Conservation (phyloP, 2,329 filamentous ascomycete genomes). For the Penicillium digitatum region DNA sequence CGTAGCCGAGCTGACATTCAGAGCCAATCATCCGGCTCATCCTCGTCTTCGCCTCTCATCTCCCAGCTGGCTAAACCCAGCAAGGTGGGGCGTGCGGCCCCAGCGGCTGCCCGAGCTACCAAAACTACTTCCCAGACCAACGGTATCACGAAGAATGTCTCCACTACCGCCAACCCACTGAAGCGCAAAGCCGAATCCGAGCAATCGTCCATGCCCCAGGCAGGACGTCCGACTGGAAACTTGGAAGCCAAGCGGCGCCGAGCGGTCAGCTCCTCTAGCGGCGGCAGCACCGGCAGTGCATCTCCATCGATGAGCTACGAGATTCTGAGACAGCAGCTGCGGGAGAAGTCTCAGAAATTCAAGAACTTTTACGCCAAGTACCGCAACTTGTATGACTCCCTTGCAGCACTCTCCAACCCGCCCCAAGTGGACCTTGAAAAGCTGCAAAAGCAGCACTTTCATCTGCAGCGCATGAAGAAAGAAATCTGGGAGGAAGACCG, state of each 20-base stretch:
- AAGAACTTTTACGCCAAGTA: constrained; percentile 58
- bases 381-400: constrained; percentile 50
- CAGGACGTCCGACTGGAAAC: constrained; percentile 32
- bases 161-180: constrained; percentile 30
- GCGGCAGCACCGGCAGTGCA: constrained; percentile 40
- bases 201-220: constrained; percentile 19
- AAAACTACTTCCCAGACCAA: constrained; percentile 21
- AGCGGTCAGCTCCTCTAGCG: constrained; percentile 38
- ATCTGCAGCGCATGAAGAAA: constrained; percentile 55
- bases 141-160: constrained; percentile 23
- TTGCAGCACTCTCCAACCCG: constrained; percentile 40
- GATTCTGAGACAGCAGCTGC: constrained; percentile 37
- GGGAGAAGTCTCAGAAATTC: constrained; percentile 47
- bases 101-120: constrained; percentile 19
- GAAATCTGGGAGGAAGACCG: constrained; percentile 51
- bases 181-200: constrained; percentile 43
- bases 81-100: constrained; percentile 20
- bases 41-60: constrained; percentile 45
- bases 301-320: constrained; percentile 39
- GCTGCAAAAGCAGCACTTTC: constrained; percentile 52
- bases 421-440: constrained; percentile 51
- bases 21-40: constrained; percentile 43
- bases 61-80: constrained; percentile 34
- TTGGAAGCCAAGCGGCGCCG: constrained; percentile 44
- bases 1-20: constrained; percentile 41